Evolutionary conservation across 306 rosid species (phyloP), one percentile per base, ranked within the genome.

Genomic region (Glycyrrhiza uralensis): DNA sequence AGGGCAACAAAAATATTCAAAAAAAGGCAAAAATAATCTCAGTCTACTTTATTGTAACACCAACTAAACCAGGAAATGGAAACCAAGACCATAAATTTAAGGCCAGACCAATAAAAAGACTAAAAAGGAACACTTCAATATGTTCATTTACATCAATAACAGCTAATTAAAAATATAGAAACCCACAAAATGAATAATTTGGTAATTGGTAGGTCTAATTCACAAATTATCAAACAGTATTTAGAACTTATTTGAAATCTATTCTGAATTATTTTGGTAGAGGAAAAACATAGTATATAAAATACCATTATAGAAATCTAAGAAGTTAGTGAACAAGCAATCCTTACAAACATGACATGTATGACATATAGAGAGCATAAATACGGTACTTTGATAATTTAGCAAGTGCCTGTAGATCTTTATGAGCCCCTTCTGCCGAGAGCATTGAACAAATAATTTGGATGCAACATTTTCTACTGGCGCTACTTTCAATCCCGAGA

Each of bases 391-490:
- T 88, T 4, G 93, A 81, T 86, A 94, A 74, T 94, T 94, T 66
- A 94, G 90, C 87, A 94, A 85, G 86, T 94, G 99, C 77, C 91
- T 85, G 90, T 94, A 94, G 81, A 94, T 91, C 90, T 94, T 91
- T 82, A 94, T 67, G 45, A 94, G 97, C 71, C 95, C 97, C 83
- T 87, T 91, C 82, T 94, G 99, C 78, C 97, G 96, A 79, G 99
- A 94, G 80, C 99, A 94, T 72, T 94, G 99, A 66, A 94, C 99
- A 82, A 94, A 91, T 78, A 94, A 81, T 80, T 94, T 94, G 73
- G 96, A 89, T 65, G 99, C 82, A 74, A 89, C 97, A 82, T 89
- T 88, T 85, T 94, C 97, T 64, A 94, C 93, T 6, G 99, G 96
- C 69, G 77, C 85, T 69, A 94, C 97, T 82, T 88, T 94, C 82